A percentile compares a stretch with the other conserved stretches of the same genome.
Evolutionary conservation across 306 rosid genomes (phyloP).

Genomic region (apple (Malus domestica)): ASM211411v1 NC_041803.1:20031501-20032000

Average conservation of each 20-base stretch:
- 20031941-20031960: neutral
- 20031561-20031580: neutral
- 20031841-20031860: neutral
- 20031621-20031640: constrained; percentile 48
- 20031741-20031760: constrained; percentile 67
- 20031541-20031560: neutral
- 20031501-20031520: neutral
- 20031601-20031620: neutral
- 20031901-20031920: neutral
- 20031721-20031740: constrained; percentile 94
- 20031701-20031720: constrained; percentile 99
- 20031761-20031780: neutral
- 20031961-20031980: neutral
- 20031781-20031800: neutral
- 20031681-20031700: constrained; percentile 42
- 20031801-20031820: neutral
- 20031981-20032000: neutral
- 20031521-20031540: neutral
- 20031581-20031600: neutral
- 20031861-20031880: neutral
- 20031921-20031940: neutral
- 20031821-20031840: neutral
- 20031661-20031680: constrained; percentile 86
- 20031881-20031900: neutral
- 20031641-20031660: constrained; percentile 88